These are phyloP conservation scores for Albizia julibrissin DNA, from an alignment of 306 rosid species.

Conservation along the genomic window DNA sequence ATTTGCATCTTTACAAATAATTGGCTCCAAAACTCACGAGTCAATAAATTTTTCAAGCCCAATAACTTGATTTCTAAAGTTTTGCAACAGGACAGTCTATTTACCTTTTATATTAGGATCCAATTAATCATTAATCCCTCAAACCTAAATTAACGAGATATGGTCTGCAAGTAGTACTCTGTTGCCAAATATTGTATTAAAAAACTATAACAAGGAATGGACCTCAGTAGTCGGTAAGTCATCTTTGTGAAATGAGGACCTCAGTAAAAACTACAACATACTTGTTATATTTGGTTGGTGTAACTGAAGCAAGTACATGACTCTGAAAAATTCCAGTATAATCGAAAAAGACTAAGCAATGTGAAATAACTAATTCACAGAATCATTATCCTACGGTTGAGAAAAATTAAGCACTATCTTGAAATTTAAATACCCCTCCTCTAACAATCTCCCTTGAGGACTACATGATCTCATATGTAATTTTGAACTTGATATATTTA, in stretches of 20 bases:
- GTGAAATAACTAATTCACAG: not conserved
- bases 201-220: not conserved
- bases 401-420: not conserved
- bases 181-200: not conserved
- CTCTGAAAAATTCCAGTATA: not conserved
- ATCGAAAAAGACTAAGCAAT: not conserved
- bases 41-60: not conserved
- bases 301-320: conserved; percentile 7
- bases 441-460: not conserved
- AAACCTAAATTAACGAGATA: not conserved
- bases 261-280: not conserved
- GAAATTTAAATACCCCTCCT: not conserved
- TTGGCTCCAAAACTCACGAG: conserved; percentile 13
- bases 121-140: not conserved
- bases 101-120: not conserved
- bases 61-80: conserved; percentile 15
- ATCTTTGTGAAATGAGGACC: not conserved
- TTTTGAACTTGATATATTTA: not conserved
- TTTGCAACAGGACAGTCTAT: conserved; percentile 2
- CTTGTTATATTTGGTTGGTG: not conserved
- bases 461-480: not conserved
- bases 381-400: not conserved
- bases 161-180: not conserved
- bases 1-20: conserved; percentile 21
- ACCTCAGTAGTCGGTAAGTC: not conserved